A percentile compares a stretch with the other conserved stretches of the same genome.
Conservation (phyloP, 2,329 filamentous ascomycete species). For the Aspergillus sp. region DNA sequence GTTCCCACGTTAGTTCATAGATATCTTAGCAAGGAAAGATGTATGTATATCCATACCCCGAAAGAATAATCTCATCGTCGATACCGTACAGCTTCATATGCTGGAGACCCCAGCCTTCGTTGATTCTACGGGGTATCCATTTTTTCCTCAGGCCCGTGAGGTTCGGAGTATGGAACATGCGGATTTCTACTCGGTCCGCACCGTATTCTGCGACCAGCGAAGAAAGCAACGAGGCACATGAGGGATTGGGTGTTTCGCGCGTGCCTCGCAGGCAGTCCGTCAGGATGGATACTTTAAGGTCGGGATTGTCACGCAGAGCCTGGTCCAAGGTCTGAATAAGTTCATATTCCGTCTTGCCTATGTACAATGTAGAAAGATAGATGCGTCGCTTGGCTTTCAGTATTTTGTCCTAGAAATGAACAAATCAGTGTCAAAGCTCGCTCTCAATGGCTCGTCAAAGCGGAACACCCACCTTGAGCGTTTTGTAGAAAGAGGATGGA, state of each 20-base stretch:
- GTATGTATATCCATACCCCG: slow-evolving; percentile 60
- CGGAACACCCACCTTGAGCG: slow-evolving; percentile 67
- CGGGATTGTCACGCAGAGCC: slow-evolving; percentile 70
- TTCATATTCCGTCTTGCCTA: slow-evolving; percentile 89
- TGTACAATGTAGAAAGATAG: slow-evolving; percentile 94
- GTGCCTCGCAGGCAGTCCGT: slow-evolving; percentile 91
- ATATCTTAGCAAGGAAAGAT: neutral
- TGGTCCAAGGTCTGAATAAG: slow-evolving; percentile 76
- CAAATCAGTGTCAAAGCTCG: neutral
- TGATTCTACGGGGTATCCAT: slow-evolving; percentile 82
- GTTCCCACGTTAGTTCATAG: slow-evolving; percentile 13
- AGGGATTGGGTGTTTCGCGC: slow-evolving; percentile 79
- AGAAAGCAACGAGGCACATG: slow-evolving; percentile 83
- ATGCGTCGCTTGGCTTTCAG: slow-evolving; percentile 73
- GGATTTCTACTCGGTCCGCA: slow-evolving; percentile 78
- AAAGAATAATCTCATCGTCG: slow-evolving; percentile 93
- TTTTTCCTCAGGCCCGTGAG: slow-evolving; percentile 82
- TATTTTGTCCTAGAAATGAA: slow-evolving; percentile 67
- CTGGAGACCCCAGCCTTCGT: slow-evolving; percentile 96
- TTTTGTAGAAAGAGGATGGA: slow-evolving; percentile 87
- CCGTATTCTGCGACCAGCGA: slow-evolving; percentile 85
- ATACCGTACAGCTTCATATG: slow-evolving; percentile 99
- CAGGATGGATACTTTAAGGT: slow-evolving; percentile 80
- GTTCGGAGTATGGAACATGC: slow-evolving; percentile 98
- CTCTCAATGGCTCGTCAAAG: neutral